Conservation (phyloP, 2,329 filamentous ascomycete genomes). For the Aspergillus melleus region DNA sequence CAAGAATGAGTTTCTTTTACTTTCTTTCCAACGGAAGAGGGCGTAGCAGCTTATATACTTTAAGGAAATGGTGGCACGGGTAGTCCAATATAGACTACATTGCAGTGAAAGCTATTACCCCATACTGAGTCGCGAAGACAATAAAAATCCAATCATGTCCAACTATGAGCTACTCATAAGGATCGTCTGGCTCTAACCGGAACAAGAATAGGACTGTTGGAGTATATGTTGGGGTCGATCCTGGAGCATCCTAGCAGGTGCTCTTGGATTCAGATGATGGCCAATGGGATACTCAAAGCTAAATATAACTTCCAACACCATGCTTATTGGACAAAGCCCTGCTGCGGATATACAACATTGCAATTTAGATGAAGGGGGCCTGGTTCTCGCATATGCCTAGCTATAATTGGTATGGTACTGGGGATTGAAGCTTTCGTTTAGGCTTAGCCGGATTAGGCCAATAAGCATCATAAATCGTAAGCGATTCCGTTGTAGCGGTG, state of each 20-base stretch:
- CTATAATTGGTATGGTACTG: background rate
- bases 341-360: background rate
- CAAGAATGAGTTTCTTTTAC: background rate
- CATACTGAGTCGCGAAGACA: no score
- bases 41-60: background rate
- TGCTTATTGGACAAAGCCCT: background rate
- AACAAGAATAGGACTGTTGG: background rate
- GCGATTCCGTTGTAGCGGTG: no score
- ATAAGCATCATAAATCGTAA: no score
- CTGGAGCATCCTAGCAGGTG: background rate
- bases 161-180: background rate
- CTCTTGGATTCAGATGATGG: no score
- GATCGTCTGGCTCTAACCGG: background rate
- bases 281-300: no score
- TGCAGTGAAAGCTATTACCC: background rate
- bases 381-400: background rate
- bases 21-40: no score
- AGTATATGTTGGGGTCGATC: background rate
- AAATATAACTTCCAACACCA: background rate
- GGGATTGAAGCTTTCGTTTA: no score
- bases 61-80: background rate
- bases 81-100: no score
- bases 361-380: background rate
- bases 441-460: no score
- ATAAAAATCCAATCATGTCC: no score